Base-by-base conservation (phyloP, 2,329 filamentous ascomycete species). In the Fusarium bulbicola region DNA sequence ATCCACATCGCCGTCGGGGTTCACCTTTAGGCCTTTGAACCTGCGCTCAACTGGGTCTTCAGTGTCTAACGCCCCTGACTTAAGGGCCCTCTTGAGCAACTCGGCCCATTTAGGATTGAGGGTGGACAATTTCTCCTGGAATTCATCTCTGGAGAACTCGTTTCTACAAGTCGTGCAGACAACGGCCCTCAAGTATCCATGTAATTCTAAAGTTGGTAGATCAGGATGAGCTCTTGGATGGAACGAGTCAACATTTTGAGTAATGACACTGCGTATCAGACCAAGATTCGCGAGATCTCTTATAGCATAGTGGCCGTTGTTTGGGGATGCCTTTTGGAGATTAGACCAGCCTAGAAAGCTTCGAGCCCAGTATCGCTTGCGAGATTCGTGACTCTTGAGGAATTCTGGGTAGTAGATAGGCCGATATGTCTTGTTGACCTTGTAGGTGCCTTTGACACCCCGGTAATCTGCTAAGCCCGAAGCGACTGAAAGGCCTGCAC, bases 181-280 rank as follows among this genome's bases (percentile, higher is more conserved):
- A 36, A 95, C 88, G 36, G 92, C 90, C 73, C 95, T 89, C 54
- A 99, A 87, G 82, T 96, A 97, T 74, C 96, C 96, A 81, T 99
- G 96, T 56, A 99, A 87, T 82, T 98, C 95, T 50, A 97, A 85
- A 15, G 93, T 96, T 11, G 90, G 88, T 47, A 95, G 83, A 15
- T 86, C 80, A 1, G 95, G 93, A 81, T 98, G 95, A 2, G 94
- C 92, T 66, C 84, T 84, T 6, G 88, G 86, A 82, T 99, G 96
- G 80, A 99, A 97, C 6, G 95, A 97, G 83, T 99, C 96, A 58
- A 99, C 96, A 79, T 98, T 98, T 81, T 99, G 96, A 45, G 96
- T 98, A 75, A 99, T 91, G 66, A 98, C 93, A 59, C 86, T 90
- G 64, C 88, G 89, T 46, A 98, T 85, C 56, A 95, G 83, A 6